Base-by-base conservation (phyloP, 805 yeast genomes). In the Myxozyma nipponensis region DNA sequence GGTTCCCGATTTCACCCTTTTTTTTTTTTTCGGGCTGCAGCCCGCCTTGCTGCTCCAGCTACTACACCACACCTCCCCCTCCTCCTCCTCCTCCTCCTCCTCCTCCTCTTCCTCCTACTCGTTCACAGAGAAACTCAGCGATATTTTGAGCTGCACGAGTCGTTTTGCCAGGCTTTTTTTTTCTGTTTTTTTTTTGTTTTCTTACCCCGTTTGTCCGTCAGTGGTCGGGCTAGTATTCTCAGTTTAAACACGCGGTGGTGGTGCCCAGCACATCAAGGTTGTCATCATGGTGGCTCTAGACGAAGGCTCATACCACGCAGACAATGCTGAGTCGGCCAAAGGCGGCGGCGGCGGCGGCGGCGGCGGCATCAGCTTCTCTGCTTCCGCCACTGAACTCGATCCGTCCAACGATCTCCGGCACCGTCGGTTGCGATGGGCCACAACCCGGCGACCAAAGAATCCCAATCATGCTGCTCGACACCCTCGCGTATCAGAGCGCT, bases 361-460 rank as follows among this genome's bases (percentile, higher is more conserved):
- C 32, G 18, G 7, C 26, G 42, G 7, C 15, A 13, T 9, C 13
- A 7, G 13, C 13, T 28, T 28, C 13, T 9, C 32, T 28, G 32
- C 7, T 28, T 28, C 32, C 13, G 32, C 32, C 13, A 7, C 7
- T 9, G 32, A 9, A 28, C 13, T 13, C 7, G 7, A n/a, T 23
- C n/a, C 42, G 36, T 39, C 42, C 13, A 10, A 40, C 23, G 35
- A 36, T 18, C 49, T 46, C 43, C 21, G 44, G 9, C 51, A 49
- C 15, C 47, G 57, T 13, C 50, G 58, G 4, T 54, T 55, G 42
- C 46, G 59, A 24, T 55, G 59, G 59, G 59, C 58, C 23, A 45
- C 59, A 30, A 41, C 38, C 18, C 53, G 59, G 17, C 49, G 42
- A 25, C 59, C 59, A 3, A 35, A 35, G 21, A 35, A 35, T n/a